Evolutionary conservation across 83 land plant species (phyloP), one percentile per base, ranked within the genome.

Genomic region (Isoetes engelmannii): DNA sequence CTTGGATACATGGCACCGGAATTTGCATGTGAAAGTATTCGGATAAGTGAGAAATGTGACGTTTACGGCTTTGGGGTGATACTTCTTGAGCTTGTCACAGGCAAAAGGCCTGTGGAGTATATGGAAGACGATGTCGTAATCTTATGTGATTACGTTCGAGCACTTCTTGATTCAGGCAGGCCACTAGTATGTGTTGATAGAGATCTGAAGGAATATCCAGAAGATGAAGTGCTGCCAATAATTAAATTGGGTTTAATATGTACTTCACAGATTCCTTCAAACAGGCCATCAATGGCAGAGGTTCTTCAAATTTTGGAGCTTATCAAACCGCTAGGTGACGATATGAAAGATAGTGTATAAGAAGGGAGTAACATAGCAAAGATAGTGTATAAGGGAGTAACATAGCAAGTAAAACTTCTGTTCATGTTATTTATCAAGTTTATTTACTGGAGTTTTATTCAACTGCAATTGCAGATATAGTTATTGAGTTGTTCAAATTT

Each of bases 211-310:
- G 75, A 65, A n/a, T 84, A 68, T 46, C 88, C 87, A 0, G 90
- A 89, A 45, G 88, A 84, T 13, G 90, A 89, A 68, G 86, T 84
- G 10, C 42, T 89, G 69, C 87, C 91, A n/a, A 75, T 89, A 53
- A 77, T 89, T 5, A 89, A 89, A 65, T 68, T 89, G 72, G 93
- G 87, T 9, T 20, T 89, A 63, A 84, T 89, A 0, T 89, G 93
- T 80, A 81, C 90, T 8, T 86, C 87, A 44, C 93, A 84, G 58
- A 77, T 86, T 47, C 93, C 93, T 51, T 86, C 93, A 12, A 89
- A 84, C 48, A 80, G 93, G 81, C 93, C 93, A 61, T 74, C 90
- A 37, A 86, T 89, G 93, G 82, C 87, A 4, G 90, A 89, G 63
- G 88, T 89, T 9, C 86, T 89, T 55, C 93, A 86, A 71, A 86